Evolutionary conservation across 345 rosid species (phyloP), one percentile per base, ranked within the genome.

Genomic region (Gossypium arboreum): DNA sequence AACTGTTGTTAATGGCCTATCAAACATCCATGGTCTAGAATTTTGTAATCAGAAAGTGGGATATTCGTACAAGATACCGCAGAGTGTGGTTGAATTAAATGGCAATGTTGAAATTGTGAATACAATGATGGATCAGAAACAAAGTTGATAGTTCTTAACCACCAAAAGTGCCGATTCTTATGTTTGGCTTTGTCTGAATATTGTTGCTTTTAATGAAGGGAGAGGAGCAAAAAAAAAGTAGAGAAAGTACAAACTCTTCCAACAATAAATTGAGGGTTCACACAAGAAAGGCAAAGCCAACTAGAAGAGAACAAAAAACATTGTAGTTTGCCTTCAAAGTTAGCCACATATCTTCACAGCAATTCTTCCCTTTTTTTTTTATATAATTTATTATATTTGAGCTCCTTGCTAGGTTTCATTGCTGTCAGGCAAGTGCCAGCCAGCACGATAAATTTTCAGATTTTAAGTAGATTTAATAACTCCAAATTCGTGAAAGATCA

Each of bases 101-200:
- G 9, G 6, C 18, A 47, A 68, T 47, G 57, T 20, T 68, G 56
- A 22, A 47, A 68, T 22, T 68, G 56, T 4, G 15, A 17, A 67
- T 12, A 7, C 3, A 61, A 61, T 61, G 70, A 18, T 66, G 34
- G 22, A 45, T 18, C 5, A 8, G 11, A 68, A 68, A 47, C 60
- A 69, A 51, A 41, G 56, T 69, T 51, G 60, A 51, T 69, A 69
- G 73, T 69, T 52, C 60, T 52, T 29, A 69, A 69, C 73, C 47
- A 51, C 60, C 47, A 52, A 25, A 50, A 50, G 22, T 15, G 43
- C 27, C 1, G 58, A 25, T 69, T 69, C 60, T 69, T 17, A 6
- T 27, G 73, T 27, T 51, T 29, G 73, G 60, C 24, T 17, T 29
- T 51, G 25, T 69, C 45, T 10, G 44, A 27, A 69, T 51, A 10